phyloP scores from a whole-genome alignment of 2,329 filamentous ascomycete species.

The Microascus cirrosus region DNA sequence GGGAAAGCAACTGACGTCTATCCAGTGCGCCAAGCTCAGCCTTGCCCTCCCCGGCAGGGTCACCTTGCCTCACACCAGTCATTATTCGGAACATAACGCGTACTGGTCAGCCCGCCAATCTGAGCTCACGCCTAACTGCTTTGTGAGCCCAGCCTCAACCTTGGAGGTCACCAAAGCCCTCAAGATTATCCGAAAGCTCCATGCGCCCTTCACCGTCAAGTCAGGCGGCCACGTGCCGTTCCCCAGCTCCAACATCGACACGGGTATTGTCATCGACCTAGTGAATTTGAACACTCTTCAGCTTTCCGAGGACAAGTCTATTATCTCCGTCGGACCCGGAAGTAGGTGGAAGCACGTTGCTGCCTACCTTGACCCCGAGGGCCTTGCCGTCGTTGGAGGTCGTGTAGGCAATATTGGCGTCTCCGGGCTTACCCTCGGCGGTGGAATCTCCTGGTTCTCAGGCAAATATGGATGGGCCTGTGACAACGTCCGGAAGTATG shows the following conservation, averaged over 20 bases:
- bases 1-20: not conserved
- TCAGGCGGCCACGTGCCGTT: constrained; percentile 20
- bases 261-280: constrained; percentile 18
- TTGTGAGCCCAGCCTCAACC: constrained; percentile 14
- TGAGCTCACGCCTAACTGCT: constrained; percentile 12
- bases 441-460: constrained; percentile 12
- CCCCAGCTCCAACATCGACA: constrained; percentile 14
- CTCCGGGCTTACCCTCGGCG: constrained; percentile 16
- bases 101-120: constrained; percentile 21
- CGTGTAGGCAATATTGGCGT: constrained; percentile 22
- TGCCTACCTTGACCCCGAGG: constrained; percentile 14
- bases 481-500: constrained; percentile 30
- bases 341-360: constrained; percentile 25
- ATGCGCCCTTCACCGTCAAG: constrained; percentile 25
- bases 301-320: constrained; percentile 15
- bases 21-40: constrained; percentile 1
- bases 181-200: constrained; percentile 6
- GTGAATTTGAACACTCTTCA: constrained; percentile 9
- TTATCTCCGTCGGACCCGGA: constrained; percentile 30
- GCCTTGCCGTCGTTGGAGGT: constrained; percentile 29
- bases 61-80: not conserved
- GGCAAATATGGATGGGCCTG: constrained; percentile 28
- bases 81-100: constrained; percentile 7
- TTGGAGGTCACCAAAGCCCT: constrained; percentile 11
- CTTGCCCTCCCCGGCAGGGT: constrained; percentile 1